A percentile compares a stretch with the other conserved stretches of the same genome.
Conservation (phyloP, 139 green algal genomes). For the Volvox africanus region DNA sequence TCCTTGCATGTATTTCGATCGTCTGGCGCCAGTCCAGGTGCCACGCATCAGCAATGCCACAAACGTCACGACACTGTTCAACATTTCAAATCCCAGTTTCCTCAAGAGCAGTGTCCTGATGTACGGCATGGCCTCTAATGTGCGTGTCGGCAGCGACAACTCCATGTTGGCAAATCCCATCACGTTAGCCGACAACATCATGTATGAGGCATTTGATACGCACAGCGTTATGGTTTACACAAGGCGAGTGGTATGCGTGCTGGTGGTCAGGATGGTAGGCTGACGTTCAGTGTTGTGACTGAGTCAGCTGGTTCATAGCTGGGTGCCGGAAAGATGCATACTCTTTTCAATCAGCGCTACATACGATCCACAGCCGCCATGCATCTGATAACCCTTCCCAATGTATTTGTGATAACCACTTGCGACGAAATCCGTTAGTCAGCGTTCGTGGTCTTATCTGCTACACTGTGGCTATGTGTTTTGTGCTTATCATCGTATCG, state of each 20-base stretch:
- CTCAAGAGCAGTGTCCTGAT: slow-evolving; percentile 20
- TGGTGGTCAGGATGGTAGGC: not conserved
- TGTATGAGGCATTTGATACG: slow-evolving; percentile 31
- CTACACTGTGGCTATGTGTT: too few relatives aligned
- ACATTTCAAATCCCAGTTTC: slow-evolving; percentile 50
- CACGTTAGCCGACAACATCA: not conserved
- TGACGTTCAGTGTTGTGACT: too few relatives aligned
- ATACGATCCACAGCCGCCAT: too few relatives aligned
- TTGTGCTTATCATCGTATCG: too few relatives aligned
- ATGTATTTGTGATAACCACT: too few relatives aligned
- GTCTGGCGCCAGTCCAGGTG: not conserved
- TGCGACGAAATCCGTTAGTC: too few relatives aligned
- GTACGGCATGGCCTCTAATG: slow-evolving; percentile 47
- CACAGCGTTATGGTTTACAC: not conserved
- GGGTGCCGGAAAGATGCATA: too few relatives aligned
- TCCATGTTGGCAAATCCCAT: not conserved
- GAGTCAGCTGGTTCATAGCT: too few relatives aligned
- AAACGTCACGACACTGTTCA: slow-evolving; percentile 30
- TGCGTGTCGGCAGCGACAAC: slow-evolving; percentile 1
- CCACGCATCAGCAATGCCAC: not conserved
- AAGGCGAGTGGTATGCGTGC: not conserved
- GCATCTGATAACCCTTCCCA: too few relatives aligned
- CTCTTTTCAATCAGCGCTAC: too few relatives aligned
- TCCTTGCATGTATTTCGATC: slow-evolving; percentile 35
- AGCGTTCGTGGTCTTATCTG: too few relatives aligned